Base-by-base conservation (phyloP, 257 asterid species). In the Gentiana macrophylla region DNA sequence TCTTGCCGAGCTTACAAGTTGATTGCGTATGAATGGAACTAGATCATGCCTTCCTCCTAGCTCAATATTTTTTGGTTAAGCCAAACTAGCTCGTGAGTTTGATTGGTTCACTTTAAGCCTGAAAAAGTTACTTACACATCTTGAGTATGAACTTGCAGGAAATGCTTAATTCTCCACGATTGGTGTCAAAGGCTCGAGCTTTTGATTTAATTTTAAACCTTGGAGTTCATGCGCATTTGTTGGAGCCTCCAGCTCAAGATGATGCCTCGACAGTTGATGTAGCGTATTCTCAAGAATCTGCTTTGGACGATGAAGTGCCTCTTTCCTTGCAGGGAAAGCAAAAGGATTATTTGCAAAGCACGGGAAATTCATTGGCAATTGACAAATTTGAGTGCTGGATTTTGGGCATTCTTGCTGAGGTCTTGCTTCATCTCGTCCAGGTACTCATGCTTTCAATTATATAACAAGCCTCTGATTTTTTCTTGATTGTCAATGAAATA, bases 341-440 rank as follows among this genome's bases (percentile, higher is more conserved):
- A 65, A 57, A 83, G 33, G 86, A 82, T 61, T 69, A 62, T 69
- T 63, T 75, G 49, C 77, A 74, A 72, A 79, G 73, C 76, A 67
- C 63, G 50, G 82, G 76, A 59, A 72, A 70, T 65, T 74, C 79
- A 36, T 62, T 82, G 45, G 97, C 97, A 44, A 70, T 81, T 74
- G 94, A 82, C 65, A 92, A 74, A 63, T 88, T 92, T 69, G 99
- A 92, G 75, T 77, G 86, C 72, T 92, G 99, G 99, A 92, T 92
- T 71, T 66, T 92, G 76, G 94, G 97, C 78, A 92, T 92, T 75
- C 95, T 92, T 57, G 82, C 72, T 64, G 99, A 92, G 86, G 75
- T 83, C 67, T 89, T 92, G 63, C 97, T 92, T 74, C 95, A 80
- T 79, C 97, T 92, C 67, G 99, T 92, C 64, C 97, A 92, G 97